phyloP scores from a whole-genome alignment of 176 grass and related monocot genomes.

The Calamus simplicifolius region DNA sequence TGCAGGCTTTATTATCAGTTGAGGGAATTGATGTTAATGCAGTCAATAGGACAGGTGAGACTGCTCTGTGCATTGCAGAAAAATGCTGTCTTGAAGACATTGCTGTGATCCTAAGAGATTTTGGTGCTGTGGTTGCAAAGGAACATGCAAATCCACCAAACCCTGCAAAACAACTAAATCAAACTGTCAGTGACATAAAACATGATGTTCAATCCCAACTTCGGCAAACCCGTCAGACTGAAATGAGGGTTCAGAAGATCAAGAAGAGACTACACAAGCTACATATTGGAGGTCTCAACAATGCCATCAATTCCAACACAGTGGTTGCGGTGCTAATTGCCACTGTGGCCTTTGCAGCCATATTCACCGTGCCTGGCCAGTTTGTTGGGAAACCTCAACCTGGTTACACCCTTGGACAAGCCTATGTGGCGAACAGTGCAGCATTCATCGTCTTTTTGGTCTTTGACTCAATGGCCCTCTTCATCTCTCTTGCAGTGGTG shows the following conservation, averaged over 20 bases:
- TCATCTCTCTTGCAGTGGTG: conserved; percentile 80
- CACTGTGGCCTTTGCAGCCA: conserved; percentile 88
- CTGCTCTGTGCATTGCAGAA: conserved; percentile 72
- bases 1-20: conserved; percentile 59
- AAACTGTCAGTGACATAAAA: conserved; percentile 92
- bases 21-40: conserved; percentile 72
- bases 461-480: conserved; percentile 78
- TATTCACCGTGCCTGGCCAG: conserved; percentile 75
- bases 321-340: conserved; percentile 93
- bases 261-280: conserved; percentile 79
- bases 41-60: conserved; percentile 82
- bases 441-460: conserved; percentile 84
- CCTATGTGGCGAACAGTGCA: conserved; percentile 49
- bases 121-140: conserved; percentile 48
- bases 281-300: conserved; percentile 87
- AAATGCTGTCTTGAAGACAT: conserved; percentile 69
- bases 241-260: conserved; percentile 81
- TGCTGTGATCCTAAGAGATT: conserved; percentile 42
- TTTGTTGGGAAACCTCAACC: conserved; percentile 23
- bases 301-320: conserved; percentile 89
- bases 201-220: conserved; percentile 84
- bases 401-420: conserved; percentile 52
- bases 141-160: conserved; percentile 53
- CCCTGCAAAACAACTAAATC: conserved; percentile 86
- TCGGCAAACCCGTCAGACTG: conserved; percentile 80